Evolutionary conservation across 2,329 filamentous ascomycete species (phyloP).

Genomic region (Ophiostoma australiae): DNA sequence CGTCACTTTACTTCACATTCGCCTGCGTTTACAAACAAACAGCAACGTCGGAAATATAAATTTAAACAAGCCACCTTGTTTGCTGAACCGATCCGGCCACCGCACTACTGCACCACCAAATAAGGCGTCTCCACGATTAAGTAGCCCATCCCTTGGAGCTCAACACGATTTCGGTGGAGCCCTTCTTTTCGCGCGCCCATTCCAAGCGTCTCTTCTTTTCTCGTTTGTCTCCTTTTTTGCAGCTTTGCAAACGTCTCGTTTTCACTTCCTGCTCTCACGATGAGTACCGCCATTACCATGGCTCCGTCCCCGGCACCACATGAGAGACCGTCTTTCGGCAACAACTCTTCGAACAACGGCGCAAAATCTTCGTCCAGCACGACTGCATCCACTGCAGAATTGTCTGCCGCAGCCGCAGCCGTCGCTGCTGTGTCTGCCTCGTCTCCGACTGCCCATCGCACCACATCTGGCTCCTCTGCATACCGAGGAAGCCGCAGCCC

Average conservation of each 20-base stretch:
- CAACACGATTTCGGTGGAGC: constrained; percentile 20
- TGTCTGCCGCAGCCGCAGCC: constrained; percentile 37
- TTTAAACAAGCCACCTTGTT: neutral
- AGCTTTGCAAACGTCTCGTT: neutral
- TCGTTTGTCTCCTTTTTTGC: constrained; percentile 13
- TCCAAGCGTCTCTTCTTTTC: constrained; percentile 14
- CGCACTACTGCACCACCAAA: constrained; percentile 21
- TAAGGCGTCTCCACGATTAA: constrained; percentile 21
- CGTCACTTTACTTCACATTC: neutral
- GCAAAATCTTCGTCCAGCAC: constrained; percentile 19
- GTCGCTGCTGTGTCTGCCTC: constrained; percentile 34
- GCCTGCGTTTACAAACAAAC: neutral
- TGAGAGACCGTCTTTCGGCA: constrained; percentile 54
- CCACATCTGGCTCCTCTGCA: constrained; percentile 33
- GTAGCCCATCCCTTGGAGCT: constrained; percentile 23
- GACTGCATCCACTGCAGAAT: constrained; percentile 37
- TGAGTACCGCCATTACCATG: constrained; percentile 66
- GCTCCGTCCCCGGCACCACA: constrained; percentile 63
- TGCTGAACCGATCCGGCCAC: neutral
- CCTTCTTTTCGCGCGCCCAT: constrained; percentile 19
- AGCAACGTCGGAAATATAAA: neutral
- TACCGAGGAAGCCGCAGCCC: constrained; percentile 54
- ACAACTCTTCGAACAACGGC: constrained; percentile 11
- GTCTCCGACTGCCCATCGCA: constrained; percentile 43
- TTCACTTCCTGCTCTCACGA: constrained; percentile 37